Conservation (phyloP, 257 asterid species). For the Solanum phureja region DNA sequence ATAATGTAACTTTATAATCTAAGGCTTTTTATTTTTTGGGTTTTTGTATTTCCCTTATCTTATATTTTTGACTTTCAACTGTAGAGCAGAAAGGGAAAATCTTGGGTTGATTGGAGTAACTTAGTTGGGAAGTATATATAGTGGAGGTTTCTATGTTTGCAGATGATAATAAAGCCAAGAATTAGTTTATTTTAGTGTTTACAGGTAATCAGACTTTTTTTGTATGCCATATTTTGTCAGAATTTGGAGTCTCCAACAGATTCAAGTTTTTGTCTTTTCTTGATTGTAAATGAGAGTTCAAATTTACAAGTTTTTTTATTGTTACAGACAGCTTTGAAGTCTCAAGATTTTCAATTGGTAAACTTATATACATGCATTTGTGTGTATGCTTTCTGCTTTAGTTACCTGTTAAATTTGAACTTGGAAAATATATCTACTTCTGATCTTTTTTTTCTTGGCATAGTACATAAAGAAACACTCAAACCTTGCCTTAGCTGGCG, state of each 20-base stretch:
- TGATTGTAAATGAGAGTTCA: neutral
- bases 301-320: neutral
- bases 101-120: neutral
- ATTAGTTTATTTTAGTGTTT: slow-evolving; percentile 14
- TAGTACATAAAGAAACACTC: neutral
- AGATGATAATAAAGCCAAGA: slow-evolving; percentile 13
- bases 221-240: slow-evolving; percentile 24
- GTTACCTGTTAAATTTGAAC: neutral
- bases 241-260: neutral
- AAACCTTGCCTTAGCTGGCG: neutral
- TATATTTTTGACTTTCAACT: neutral
- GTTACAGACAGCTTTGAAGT: neutral
- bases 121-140: neutral
- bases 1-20: neutral
- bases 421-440: neutral
- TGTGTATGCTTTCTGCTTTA: neutral
- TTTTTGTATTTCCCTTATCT: neutral
- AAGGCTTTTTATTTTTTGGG: neutral
- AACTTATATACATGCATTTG: neutral
- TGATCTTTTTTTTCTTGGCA: neutral
- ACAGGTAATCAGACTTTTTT: neutral
- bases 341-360: neutral
- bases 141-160: neutral
- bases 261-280: slow-evolving; percentile 1
- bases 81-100: neutral